Conservation (phyloP, 306 rosid genomes). For the Fagus crenata region DNA sequence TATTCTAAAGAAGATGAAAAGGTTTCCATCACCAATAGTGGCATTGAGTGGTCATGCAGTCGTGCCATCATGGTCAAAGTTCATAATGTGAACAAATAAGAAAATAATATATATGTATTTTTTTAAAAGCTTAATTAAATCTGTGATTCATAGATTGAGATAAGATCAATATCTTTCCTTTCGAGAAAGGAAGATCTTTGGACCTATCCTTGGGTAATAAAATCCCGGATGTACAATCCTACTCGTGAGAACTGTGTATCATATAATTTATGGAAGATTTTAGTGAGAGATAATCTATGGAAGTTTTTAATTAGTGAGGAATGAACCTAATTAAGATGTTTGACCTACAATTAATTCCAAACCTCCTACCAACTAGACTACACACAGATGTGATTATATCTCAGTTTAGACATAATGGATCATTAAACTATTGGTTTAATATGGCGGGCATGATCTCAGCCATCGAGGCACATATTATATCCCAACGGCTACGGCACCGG, state of each 20-base stretch:
- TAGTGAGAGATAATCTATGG: too few species aligned
- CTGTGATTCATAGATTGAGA: neutral
- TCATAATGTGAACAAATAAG: neutral
- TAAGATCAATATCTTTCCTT: neutral
- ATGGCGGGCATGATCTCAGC: neutral
- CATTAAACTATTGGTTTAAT: neutral
- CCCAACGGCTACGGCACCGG: constrained; percentile 21
- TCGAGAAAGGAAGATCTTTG: too few species aligned
- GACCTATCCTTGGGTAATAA: neutral
- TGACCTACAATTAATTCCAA: too few species aligned
- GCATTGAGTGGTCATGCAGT: neutral
- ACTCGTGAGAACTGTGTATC: too few species aligned
- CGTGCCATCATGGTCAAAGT: constrained; percentile 1
- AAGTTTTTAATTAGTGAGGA: too few species aligned
- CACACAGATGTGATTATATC: too few species aligned
- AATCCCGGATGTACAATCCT: too few species aligned
- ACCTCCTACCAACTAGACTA: neutral
- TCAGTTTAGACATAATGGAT: too few species aligned
- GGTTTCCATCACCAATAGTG: neutral
- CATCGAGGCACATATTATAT: neutral
- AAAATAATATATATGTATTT: neutral
- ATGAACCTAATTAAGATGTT: too few species aligned
- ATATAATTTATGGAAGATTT: too few species aligned
- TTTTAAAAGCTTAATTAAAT: neutral
- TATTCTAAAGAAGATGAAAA: neutral